Evolutionary conservation across 108 stramenopile genomes (phyloP).

Genomic region (Pseudonitzschia delicatissima): DNA sequence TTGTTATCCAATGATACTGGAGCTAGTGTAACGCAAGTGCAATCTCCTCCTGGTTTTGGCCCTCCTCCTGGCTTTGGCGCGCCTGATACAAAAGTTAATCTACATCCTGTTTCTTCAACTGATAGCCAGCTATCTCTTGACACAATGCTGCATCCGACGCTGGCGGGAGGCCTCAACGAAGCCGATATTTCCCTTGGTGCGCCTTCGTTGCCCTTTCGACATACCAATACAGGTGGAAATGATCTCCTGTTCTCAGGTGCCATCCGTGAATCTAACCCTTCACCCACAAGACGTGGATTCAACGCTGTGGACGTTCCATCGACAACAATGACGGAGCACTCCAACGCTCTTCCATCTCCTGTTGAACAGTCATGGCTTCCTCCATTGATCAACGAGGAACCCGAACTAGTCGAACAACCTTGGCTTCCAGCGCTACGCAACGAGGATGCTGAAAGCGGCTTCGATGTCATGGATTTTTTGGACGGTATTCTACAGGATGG

Average conservation of each 20-base stretch:
- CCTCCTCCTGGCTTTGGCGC: constrained; percentile 58
- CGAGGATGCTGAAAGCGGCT: constrained; percentile 23
- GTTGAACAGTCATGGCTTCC: background rate
- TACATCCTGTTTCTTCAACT: background rate
- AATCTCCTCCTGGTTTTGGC: constrained; percentile 45
- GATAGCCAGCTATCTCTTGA: constrained; percentile 11
- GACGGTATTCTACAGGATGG: constrained; percentile 52
- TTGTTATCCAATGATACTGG: background rate
- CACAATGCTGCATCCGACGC: background rate
- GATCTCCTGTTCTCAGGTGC: background rate
- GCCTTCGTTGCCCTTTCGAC: background rate
- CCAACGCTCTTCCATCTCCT: background rate
- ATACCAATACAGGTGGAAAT: background rate
- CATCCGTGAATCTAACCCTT: background rate
- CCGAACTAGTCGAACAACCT: constrained; percentile 4
- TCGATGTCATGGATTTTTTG: constrained; percentile 61
- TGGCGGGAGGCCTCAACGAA: background rate
- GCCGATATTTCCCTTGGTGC: constrained; percentile 1
- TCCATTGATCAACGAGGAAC: background rate
- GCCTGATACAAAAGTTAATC: background rate
- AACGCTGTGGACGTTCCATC: background rate
- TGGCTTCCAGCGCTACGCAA: constrained; percentile 20
- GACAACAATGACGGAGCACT: background rate
- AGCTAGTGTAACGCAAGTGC: background rate
- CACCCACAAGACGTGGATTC: background rate